Evolutionary conservation across 192 early-diverging fungal species (phyloP).

Genomic region (Backusella liffmaniae): DNA sequence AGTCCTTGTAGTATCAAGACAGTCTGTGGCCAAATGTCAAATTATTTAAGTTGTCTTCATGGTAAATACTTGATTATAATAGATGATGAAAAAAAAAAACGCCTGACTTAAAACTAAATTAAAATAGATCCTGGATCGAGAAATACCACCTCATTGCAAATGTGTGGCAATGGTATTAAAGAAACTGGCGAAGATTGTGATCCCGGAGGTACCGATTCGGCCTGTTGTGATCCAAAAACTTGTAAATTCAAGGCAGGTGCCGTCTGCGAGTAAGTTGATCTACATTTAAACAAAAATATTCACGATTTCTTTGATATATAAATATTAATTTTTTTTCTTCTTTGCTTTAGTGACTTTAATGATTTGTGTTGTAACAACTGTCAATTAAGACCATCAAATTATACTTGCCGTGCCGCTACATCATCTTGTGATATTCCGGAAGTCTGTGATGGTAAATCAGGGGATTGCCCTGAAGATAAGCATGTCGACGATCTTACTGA

Average conservation of each 20-base stretch:
- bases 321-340: not conserved
- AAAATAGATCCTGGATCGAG: conserved; percentile 43
- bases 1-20: conserved; percentile 62
- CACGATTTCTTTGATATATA: not conserved
- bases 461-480: conserved; percentile 71
- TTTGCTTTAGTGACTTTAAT: conserved; percentile 62
- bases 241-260: conserved; percentile 82
- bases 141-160: conserved; percentile 49
- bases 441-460: conserved; percentile 70
- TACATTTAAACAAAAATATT: not conserved
- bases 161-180: conserved; percentile 95
- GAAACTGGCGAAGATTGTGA: conserved; percentile 94
- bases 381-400: conserved; percentile 53
- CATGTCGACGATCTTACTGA: conserved; percentile 63
- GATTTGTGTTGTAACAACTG: conserved; percentile 86
- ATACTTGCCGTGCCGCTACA: conserved; percentile 73
- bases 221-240: conserved; percentile 80
- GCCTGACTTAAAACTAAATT: too few species aligned
- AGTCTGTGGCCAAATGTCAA: conserved; percentile 46
- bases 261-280: conserved; percentile 59
- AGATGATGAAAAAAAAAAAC: not conserved
- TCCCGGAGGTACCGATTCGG: conserved; percentile 74
- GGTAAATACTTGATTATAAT: conserved; percentile 3
- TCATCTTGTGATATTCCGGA: conserved; percentile 83
- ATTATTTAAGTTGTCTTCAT: conserved; percentile 29